Base-by-base conservation (phyloP, 208 protist species). In the Borovskyia barvae region DNA sequence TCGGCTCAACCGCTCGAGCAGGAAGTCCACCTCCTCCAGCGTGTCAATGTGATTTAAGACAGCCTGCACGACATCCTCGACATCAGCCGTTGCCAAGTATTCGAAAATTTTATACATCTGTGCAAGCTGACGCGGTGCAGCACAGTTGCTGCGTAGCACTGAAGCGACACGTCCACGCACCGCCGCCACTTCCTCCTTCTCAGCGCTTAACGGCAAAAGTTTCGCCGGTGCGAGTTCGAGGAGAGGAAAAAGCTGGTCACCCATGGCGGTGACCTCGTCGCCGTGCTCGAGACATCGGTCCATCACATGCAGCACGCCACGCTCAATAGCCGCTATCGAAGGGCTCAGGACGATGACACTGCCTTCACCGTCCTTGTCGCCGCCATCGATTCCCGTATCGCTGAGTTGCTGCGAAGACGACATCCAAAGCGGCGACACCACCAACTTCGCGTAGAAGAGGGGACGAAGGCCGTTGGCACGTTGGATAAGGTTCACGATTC, bases 101-200 rank as follows among this genome's bases (percentile, higher is more conserved):
- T 94, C 92, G 60, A 97, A 97, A 5, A 75, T 76, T 42, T 79
- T 76, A 58, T 97, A 97, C 88, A 97, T 90, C 42, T 93, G 82
- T 32, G 81, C 72, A 20, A 97, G 75, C 67, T 97, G 90, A 48
- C 58, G 69, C 24, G 92, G 92, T 20, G 88, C 92, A 52, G 89
- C 75, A 19, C 73, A 68, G 67, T 94, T 95, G 19, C 77, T 76
- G 19, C 50, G 64, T 46, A 97, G 66, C 32, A 80, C 74, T 39
- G 60, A 58, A 41, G 74, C 53, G n/a, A 97, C 66, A 17, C 80
- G 66, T 37, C 65, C 48, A 14, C 75, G 68, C 32, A 74, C 70
- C 9, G 75, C 72, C 26, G 77, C 58, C 24, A 94, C 90, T 33
- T 68, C 70, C n/a, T 76, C 75, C 52, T 94, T 86, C 19, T 68